Evolutionary conservation across 805 yeast genomes (phyloP).

Genomic region (Spencermartinsiella europaea): DNA sequence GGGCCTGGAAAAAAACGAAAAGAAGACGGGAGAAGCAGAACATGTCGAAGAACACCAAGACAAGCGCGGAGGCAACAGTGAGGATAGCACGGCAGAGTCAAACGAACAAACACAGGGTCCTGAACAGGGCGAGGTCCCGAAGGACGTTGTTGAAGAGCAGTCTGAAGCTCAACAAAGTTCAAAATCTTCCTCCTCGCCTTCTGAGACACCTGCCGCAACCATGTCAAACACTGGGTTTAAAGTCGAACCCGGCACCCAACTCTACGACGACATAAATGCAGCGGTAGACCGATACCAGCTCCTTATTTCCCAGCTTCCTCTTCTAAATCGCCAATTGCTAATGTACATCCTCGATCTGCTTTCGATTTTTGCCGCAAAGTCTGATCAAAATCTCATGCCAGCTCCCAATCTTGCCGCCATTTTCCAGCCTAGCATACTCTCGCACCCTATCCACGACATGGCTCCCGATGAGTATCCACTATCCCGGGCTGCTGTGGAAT

Average conservation of each 20-base stretch:
- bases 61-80: neutral
- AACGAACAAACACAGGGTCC: neutral
- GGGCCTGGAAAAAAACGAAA: neutral
- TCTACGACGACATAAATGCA: slow-evolving; percentile 25
- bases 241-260: slow-evolving; percentile 5
- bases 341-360: slow-evolving; percentile 83
- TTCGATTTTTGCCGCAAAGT: slow-evolving; percentile 75
- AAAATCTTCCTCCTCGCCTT: neutral
- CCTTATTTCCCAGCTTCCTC: slow-evolving; percentile 66
- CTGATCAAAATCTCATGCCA: slow-evolving; percentile 81
- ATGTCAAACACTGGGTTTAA: neutral
- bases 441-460: slow-evolving; percentile 91
- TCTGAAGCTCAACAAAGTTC: neutral
- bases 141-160: neutral
- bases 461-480: slow-evolving; percentile 86
- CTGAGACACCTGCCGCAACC: neutral
- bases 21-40: neutral
- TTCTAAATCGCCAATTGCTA: slow-evolving; percentile 71
- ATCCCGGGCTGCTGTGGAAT: slow-evolving; percentile 81
- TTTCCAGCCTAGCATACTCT: slow-evolving; percentile 92
- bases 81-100: neutral
- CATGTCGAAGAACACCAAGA: neutral
- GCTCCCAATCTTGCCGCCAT: slow-evolving; percentile 91
- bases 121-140: neutral
- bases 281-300: slow-evolving; percentile 68